Conservation (phyloP, 2,329 filamentous ascomycete genomes). For the Paraconiothyrium brasiliense region DNA sequence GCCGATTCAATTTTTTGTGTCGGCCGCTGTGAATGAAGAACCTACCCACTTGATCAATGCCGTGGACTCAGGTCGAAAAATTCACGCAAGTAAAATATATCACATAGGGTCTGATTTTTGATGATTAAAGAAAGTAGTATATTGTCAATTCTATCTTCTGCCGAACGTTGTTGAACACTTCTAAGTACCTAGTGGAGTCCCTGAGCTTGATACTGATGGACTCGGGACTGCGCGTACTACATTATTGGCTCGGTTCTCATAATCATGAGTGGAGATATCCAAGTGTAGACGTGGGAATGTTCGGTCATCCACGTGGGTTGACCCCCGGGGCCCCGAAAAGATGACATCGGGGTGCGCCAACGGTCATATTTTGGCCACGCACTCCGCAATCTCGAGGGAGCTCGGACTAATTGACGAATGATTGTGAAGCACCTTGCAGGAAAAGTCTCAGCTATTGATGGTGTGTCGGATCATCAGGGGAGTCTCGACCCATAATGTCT, state of each 20-base stretch:
- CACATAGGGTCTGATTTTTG: too few species aligned
- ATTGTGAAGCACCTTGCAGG: neutral
- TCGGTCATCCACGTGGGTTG: neutral
- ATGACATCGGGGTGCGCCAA: constrained; percentile 1
- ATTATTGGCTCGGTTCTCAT: neutral
- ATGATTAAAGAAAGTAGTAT: too few species aligned
- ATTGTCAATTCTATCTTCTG: too few species aligned
- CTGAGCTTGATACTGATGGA: too few species aligned
- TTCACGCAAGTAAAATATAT: too few species aligned
- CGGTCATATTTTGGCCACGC: neutral
- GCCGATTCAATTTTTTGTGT: too few species aligned
- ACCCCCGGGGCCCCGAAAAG: neutral
- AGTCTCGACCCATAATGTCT: neutral
- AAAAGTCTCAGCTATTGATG: neutral
- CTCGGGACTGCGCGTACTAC: too few species aligned
- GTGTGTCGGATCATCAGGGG: neutral
- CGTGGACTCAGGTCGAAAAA: too few species aligned
- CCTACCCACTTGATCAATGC: too few species aligned
- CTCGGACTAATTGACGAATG: neutral
- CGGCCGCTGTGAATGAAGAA: too few species aligned
- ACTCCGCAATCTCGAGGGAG: neutral
- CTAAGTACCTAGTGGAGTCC: too few species aligned
- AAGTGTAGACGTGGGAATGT: neutral
- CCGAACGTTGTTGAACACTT: too few species aligned
- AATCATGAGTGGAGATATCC: neutral